Evolutionary conservation across 805 yeast species (phyloP), one percentile per base, ranked within the genome.

Genomic region (Schwanniomyces vanrijiae): DNA sequence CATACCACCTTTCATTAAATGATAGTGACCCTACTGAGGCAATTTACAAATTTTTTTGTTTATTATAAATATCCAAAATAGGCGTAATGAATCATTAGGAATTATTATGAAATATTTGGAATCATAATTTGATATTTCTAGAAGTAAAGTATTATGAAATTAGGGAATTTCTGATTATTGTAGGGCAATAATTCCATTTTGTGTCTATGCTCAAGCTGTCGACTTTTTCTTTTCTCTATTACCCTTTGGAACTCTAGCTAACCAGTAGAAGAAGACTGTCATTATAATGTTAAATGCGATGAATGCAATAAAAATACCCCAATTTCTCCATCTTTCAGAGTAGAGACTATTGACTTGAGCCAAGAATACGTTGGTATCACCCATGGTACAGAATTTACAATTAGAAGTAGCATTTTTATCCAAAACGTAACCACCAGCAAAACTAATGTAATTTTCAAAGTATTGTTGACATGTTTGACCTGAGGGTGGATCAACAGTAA

Each of bases 221-320:
- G n/a, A n/a, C 47, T 50, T 46, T 61, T 67, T 68, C 62, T 65
- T 66, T 55, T 67, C 61, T 57, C 73, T 65, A 53, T 55, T 62
- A 52, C 76, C 79, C 77, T 85, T 85, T 46, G 94, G 94, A 50
- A 86, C 92, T 75, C 94, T 80, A 10, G 83, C 80, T 22, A 81
- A 60, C 85, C 87, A 83, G 74, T 84, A 77, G 51, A 75, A 56
- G 49, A 61, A 48, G 7, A 68, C 50, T 11, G 75, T 60, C 2
- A 61, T 45, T 13, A 68, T 38, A 26, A 70, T 59, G 50, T 73
- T 71, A 46, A 71, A 52, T 13, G 55, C 66, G 46, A 68, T 64
- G 52, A 65, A 73, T 4, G 59, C 53, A 48, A 68, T 46, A 64
- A 78, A 69, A 53, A 83, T 73, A 55, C 88, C 88, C 53, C 74